phyloP scores from a whole-genome alignment of 1,284 basidiomycete genomes.

The Albatrellus sp. region DNA sequence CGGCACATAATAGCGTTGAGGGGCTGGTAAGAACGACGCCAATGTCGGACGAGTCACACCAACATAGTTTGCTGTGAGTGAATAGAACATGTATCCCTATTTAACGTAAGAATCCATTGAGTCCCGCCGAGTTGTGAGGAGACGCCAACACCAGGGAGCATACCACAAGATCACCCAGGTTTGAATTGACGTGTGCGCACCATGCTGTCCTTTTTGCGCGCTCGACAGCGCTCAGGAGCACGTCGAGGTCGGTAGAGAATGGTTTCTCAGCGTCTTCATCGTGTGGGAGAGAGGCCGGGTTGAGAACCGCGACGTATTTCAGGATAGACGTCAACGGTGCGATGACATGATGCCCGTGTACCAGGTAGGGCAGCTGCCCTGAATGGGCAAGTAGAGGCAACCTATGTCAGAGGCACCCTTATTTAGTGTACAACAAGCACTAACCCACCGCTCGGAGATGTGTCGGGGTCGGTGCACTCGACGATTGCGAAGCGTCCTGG shows the following conservation, averaged over 20 bases:
- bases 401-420: background rate
- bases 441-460: constrained; percentile 63
- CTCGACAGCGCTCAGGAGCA: constrained; percentile 28
- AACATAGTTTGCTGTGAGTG: constrained; percentile 49
- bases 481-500: constrained; percentile 50
- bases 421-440: constrained; percentile 8
- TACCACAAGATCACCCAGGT: constrained; percentile 59
- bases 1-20: constrained; percentile 64
- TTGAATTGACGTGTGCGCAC: constrained; percentile 49
- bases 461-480: constrained; percentile 55
- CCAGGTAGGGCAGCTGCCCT: constrained; percentile 65
- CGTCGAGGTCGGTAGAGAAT: constrained; percentile 30
- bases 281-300: constrained; percentile 15
- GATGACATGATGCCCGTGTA: constrained; percentile 38
- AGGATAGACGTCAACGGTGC: constrained; percentile 48
- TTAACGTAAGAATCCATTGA: constrained; percentile 11
- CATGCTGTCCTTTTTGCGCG: constrained; percentile 46
- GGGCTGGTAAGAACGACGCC: constrained; percentile 44
- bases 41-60: constrained; percentile 40
- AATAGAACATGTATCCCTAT: constrained; percentile 47
- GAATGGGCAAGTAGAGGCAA: background rate
- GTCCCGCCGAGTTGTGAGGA: background rate
- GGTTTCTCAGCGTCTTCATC: constrained; percentile 3
- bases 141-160: constrained; percentile 16
- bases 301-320: constrained; percentile 42